Evolutionary conservation across 495 filamentous ascomycete species (phyloP).

Genomic region (Recurvomyces mirabilis): DNA sequence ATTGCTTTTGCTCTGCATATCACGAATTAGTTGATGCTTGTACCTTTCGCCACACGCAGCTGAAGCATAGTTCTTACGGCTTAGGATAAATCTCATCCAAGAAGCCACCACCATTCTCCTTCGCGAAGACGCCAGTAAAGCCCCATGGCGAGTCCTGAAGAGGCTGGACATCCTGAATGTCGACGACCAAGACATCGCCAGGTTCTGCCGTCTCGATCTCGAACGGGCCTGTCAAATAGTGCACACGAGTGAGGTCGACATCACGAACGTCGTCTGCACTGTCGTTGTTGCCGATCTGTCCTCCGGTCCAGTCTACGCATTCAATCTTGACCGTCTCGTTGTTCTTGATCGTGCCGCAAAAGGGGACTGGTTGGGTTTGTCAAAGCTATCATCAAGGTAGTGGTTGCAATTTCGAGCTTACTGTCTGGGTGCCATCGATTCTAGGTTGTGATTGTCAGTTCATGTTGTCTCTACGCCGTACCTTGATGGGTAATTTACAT

Average conservation of each 20-base stretch:
- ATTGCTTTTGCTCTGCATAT: conserved; percentile 73
- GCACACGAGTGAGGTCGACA: conserved; percentile 71
- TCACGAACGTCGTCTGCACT: conserved; percentile 77
- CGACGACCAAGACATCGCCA: conserved; percentile 76
- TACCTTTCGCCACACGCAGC: too few relatives aligned
- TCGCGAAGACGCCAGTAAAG: conserved; percentile 77
- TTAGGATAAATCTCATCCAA: conserved; percentile 83
- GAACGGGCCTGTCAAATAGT: conserved; percentile 87
- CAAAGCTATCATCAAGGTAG: neutral
- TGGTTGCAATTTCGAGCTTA: conserved; percentile 30
- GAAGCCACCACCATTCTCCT: conserved; percentile 81
- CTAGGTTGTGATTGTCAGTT: conserved; percentile 33
- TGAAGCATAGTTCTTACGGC: conserved; percentile 37
- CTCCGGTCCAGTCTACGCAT: conserved; percentile 61
- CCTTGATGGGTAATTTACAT: conserved; percentile 43
- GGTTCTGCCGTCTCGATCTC: conserved; percentile 79
- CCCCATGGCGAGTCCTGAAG: conserved; percentile 84
- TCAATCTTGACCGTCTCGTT: conserved; percentile 90
- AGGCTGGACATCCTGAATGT: conserved; percentile 94
- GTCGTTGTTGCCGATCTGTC: conserved; percentile 84
- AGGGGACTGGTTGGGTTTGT: conserved; percentile 49
- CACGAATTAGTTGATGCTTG: too few relatives aligned
- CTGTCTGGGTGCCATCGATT: conserved; percentile 94
- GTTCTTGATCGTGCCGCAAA: conserved; percentile 62
- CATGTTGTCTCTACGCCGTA: neutral